Percentiles rank a stretch among this genome's conserved stretches.
phyloP scores from a whole-genome alignment of 2,329 filamentous ascomycete species.

The Talaromyces sp. region DNA sequence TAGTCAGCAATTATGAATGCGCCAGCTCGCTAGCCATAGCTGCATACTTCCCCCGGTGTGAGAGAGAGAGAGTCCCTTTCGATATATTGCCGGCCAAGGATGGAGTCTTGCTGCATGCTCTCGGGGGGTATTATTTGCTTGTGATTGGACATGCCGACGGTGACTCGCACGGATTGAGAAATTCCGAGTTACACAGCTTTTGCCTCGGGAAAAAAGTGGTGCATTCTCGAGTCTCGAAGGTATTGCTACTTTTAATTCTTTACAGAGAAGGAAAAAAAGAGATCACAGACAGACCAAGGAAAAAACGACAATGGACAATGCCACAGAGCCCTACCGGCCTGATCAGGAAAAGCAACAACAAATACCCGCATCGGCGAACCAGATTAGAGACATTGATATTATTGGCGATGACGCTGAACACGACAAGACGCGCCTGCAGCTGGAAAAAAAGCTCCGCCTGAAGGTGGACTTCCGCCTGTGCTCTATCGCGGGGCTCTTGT shows the following conservation, averaged over 20 bases:
- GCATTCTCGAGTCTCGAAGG: background rate
- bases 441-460: slow-evolving; percentile 50
- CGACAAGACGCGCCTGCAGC: slow-evolving; percentile 12
- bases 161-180: background rate
- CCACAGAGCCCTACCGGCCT: slow-evolving; percentile 1
- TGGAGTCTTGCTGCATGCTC: background rate
- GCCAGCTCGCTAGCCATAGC: background rate
- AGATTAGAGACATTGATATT: background rate
- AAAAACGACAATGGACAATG: background rate
- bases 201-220: background rate
- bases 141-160: background rate
- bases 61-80: background rate
- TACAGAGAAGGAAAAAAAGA: background rate
- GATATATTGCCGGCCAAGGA: background rate
- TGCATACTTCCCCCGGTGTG: background rate
- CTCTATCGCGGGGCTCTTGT: slow-evolving; percentile 67
- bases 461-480: slow-evolving; percentile 66
- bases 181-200: background rate
- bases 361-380: slow-evolving; percentile 3
- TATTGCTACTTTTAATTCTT: background rate
- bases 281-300: too few species aligned
- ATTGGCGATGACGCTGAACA: slow-evolving; percentile 12
- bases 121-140: background rate
- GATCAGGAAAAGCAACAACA: background rate
- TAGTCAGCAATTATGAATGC: background rate